Evolutionary conservation across 1,139 yeast species (phyloP), one percentile per base, ranked within the genome.

Genomic region (Saccharomyces hybrid): DNA sequence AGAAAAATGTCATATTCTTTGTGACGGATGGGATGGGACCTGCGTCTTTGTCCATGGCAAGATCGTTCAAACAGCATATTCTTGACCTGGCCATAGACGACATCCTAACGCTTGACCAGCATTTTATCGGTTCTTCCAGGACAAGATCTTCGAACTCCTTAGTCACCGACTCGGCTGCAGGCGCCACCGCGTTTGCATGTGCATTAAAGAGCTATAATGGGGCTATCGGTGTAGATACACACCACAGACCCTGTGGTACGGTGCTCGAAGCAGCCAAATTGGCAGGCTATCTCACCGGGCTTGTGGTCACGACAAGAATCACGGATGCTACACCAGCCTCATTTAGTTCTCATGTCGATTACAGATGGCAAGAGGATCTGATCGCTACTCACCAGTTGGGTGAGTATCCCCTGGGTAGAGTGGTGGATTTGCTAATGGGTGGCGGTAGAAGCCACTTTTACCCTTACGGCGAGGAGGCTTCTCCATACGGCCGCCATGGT

Each of bases 1-100:
- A 76, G 68, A 81, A 80, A 63, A 88, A 88, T 63, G 78, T 88
- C 53, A 85, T 89, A 50, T 86, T 89, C 74, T 83, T 88, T 81
- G 95, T 89, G 23, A 84, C 95, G 1, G 97, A 89, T 69, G 96
- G 97, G 27, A 88, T 88, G 86, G 96, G 96, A 0, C 95, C 96
- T 1, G 86, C 95, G 0, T 83, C 93, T 2, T 69, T 88, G 57
- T 82, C 90, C 5, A 72, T 88, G 66, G 83, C 96, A 1, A 78
- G 96, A 61, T 79, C 84, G 20, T 88, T 78, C 72, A 77, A 78
- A 55, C 95, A 88, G 68, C 73, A 70, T 60, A 72, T 80, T 50
- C 81, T 84, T 52, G 71, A 72, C 3, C 73, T 85, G 49, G 69
- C 78, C 2, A 70, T 75, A 49, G 78, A 79, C 61, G 84, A 83